phyloP scores from a whole-genome alignment of 1,284 basidiomycete species.

The Boletus mariae region DNA sequence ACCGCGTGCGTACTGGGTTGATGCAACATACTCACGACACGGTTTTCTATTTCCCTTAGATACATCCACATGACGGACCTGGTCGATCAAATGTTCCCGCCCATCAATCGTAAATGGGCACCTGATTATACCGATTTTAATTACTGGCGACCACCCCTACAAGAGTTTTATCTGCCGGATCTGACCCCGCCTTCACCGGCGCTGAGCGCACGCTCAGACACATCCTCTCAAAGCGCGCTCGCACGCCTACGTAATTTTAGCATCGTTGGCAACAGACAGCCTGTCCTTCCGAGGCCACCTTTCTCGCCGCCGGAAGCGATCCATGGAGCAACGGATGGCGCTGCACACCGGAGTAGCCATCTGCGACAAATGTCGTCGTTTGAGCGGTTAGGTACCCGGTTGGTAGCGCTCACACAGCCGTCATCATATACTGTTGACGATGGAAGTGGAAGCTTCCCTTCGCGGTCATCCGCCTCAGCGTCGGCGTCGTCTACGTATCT shows the following conservation, averaged over 20 bases:
- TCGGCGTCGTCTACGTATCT: constrained; percentile 44
- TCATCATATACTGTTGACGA: constrained; percentile 32
- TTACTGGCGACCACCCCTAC: constrained; percentile 85
- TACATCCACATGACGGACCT: constrained; percentile 98
- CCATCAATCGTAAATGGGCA: constrained; percentile 83
- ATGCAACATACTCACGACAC: not conserved
- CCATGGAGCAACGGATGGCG: constrained; percentile 17
- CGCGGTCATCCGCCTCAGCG: constrained; percentile 38
- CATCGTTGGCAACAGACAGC: constrained; percentile 53
- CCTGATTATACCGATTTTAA: constrained; percentile 97
- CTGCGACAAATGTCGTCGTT: constrained; percentile 70
- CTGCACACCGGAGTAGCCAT: constrained; percentile 34
- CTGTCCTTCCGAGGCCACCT: constrained; percentile 32
- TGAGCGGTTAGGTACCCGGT: constrained; percentile 58
- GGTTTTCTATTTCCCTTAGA: constrained; percentile 33
- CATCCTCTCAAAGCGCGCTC: constrained; percentile 68
- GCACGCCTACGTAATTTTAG: constrained; percentile 81
- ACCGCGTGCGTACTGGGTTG: not conserved
- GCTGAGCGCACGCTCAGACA: constrained; percentile 87
- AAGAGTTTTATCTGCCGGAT: constrained; percentile 83
- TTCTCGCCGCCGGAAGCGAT: constrained; percentile 29
- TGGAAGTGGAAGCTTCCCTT: constrained; percentile 48
- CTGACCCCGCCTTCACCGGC: constrained; percentile 89
- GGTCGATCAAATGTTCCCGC: constrained; percentile 99
- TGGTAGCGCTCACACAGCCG: constrained; percentile 45